Evolutionary conservation across 2,329 filamentous ascomycete genomes (phyloP).

Genomic region (Hypoxylon sp.): DNA sequence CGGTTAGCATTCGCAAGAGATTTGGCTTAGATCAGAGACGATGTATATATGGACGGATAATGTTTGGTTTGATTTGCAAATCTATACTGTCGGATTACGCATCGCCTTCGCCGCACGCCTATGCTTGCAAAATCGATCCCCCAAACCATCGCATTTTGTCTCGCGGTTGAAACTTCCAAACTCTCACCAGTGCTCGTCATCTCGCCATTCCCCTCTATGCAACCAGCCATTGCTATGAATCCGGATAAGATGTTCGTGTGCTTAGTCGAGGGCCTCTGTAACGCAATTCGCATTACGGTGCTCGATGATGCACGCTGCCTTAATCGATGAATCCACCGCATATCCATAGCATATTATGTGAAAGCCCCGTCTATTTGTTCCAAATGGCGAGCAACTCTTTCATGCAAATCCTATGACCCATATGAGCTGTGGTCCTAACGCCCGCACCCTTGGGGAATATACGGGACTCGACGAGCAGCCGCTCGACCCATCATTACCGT

Average conservation of each 20-base stretch:
- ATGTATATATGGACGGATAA: constrained; percentile 16
- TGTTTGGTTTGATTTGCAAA: constrained; percentile 28
- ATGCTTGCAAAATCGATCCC: constrained; percentile 29
- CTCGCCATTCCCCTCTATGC: constrained; percentile 34
- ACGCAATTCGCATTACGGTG: constrained; percentile 15
- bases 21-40: constrained; percentile 1
- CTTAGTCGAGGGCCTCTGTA: constrained; percentile 19
- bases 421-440: constrained; percentile 40
- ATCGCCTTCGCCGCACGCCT: constrained; percentile 26
- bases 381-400: constrained; percentile 42
- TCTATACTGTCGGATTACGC: constrained; percentile 34
- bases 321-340: constrained; percentile 27
- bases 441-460: constrained; percentile 28
- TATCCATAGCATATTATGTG: constrained; percentile 35
- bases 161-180: constrained; percentile 28
- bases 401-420: constrained; percentile 46
- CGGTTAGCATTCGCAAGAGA: background rate
- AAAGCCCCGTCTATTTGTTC: constrained; percentile 39
- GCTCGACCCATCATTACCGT: constrained; percentile 33
- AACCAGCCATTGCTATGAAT: constrained; percentile 32
- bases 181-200: constrained; percentile 31
- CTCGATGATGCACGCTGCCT: constrained; percentile 16
- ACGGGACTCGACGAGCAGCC: constrained; percentile 40
- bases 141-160: constrained; percentile 19
- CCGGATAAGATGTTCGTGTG: constrained; percentile 26